These are phyloP conservation scores for Xylaria nigripes DNA, from an alignment of 495 filamentous ascomycete species.

Conservation along the genomic window DNA sequence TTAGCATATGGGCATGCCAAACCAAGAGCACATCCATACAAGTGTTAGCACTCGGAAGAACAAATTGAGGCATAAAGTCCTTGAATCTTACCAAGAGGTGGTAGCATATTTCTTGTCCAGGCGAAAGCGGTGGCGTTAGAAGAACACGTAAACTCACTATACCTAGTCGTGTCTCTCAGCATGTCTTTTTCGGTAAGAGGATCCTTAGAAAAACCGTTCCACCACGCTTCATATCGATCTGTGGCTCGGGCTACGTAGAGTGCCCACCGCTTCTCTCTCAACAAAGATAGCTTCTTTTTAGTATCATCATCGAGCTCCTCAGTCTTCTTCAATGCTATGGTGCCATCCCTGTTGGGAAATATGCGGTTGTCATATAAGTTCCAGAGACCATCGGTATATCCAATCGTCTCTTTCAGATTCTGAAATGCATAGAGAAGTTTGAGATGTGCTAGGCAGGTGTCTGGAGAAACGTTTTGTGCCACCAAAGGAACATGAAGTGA, in stretches of 20 bases:
- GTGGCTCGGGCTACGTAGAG: slow-evolving; percentile 67
- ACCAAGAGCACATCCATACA: slow-evolving; percentile 74
- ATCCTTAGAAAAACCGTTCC: slow-evolving; percentile 34
- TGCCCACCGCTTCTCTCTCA: slow-evolving; percentile 75
- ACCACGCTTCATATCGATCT: slow-evolving; percentile 68
- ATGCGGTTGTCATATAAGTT: slow-evolving; percentile 48
- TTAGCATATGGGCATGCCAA: slow-evolving; percentile 82
- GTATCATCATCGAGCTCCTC: slow-evolving; percentile 16
- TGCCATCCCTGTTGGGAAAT: slow-evolving; percentile 18
- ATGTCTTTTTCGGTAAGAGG: slow-evolving; percentile 30
- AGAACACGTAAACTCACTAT: slow-evolving; percentile 15
- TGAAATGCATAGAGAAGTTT: slow-evolving; percentile 67
- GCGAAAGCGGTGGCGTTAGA: slow-evolving; percentile 5
- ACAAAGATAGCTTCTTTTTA: slow-evolving; percentile 33
- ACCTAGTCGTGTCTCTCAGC: slow-evolving; percentile 11
- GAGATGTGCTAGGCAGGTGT: slow-evolving; percentile 62
- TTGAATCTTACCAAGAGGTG: slow-evolving; percentile 30
- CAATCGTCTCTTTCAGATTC: slow-evolving; percentile 56
- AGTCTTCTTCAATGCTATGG: slow-evolving; percentile 12
- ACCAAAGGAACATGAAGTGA: slow-evolving; percentile 26
- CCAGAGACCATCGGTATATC: slow-evolving; percentile 56
- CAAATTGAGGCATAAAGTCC: neutral
- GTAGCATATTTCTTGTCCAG: slow-evolving; percentile 29
- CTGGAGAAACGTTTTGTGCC: slow-evolving; percentile 23
- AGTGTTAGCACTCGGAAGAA: slow-evolving; percentile 8